These are phyloP conservation scores for Aureobasidium vineae DNA, from an alignment of 2,329 filamentous ascomycete genomes.

Conservation along the genomic window DNA sequence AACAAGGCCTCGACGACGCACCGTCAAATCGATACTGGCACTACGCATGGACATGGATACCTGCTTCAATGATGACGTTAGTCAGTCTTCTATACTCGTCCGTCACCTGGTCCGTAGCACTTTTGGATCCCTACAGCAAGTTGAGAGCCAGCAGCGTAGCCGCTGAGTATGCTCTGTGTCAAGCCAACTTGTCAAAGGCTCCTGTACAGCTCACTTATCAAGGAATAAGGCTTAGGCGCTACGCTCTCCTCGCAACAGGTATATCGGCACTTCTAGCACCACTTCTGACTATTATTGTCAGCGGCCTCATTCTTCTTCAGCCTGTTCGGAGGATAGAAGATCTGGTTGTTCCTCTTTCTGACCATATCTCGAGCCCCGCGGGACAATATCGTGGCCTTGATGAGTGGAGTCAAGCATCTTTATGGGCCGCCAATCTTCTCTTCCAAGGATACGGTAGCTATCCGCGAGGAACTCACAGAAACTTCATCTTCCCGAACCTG, in stretches of 20 bases:
- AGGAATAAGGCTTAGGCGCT: not conserved
- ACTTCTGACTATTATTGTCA: not conserved
- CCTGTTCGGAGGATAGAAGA: not conserved
- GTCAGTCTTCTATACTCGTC: not conserved
- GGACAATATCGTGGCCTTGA: not conserved
- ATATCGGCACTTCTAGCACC: not conserved
- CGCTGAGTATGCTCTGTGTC: not conserved
- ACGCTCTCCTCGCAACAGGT: not conserved
- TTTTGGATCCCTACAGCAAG: not conserved
- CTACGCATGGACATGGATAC: not conserved
- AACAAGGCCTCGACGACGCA: not conserved
- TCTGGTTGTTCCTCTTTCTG: not conserved
- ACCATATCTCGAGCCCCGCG: not conserved
- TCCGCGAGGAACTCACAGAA: not conserved
- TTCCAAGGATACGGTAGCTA: not conserved
- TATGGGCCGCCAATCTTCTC: not conserved
- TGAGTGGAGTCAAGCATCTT: not conserved
- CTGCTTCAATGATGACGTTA: not conserved
- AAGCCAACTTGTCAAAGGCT: not conserved
- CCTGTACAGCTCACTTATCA: not conserved
- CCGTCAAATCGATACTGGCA: not conserved
- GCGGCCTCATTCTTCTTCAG: not conserved
- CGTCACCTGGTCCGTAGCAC: not conserved
- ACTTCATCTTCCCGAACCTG: not conserved
- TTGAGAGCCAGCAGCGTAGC: not conserved